These are phyloP conservation scores for Phaeosphaeria sp. DNA, from an alignment of 2,329 filamentous ascomycete genomes.

Conservation along the genomic window DNA sequence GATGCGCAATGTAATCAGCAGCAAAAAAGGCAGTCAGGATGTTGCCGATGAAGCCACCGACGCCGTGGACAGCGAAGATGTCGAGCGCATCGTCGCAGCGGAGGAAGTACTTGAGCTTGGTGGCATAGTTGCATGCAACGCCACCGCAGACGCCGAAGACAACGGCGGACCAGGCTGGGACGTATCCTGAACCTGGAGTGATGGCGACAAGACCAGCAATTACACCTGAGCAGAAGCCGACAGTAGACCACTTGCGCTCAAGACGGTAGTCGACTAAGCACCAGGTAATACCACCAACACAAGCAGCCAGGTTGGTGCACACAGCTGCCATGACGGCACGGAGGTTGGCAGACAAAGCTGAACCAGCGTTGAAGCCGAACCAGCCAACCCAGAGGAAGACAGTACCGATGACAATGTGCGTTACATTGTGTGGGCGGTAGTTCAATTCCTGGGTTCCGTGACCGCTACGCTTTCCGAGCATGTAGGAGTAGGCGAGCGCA, in stretches of 20 bases:
- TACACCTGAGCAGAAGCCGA: constrained; percentile 91
- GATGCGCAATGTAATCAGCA: constrained; percentile 80
- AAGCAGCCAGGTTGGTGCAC: constrained; percentile 85
- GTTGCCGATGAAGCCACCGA: constrained; percentile 65
- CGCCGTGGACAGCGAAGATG: constrained; percentile 68
- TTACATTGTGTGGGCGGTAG: constrained; percentile 91
- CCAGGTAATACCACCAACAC: constrained; percentile 86
- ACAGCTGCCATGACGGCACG: constrained; percentile 86
- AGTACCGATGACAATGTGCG: constrained; percentile 88
- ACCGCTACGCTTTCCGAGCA: constrained; percentile 84
- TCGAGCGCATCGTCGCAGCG: constrained; percentile 84
- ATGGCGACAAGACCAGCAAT: constrained; percentile 88
- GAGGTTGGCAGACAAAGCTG: constrained; percentile 79
- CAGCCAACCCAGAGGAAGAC: constrained; percentile 95
- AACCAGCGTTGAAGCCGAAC: constrained; percentile 94
- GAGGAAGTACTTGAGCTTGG: constrained; percentile 86
- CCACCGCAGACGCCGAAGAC: constrained; percentile 80
- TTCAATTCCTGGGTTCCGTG: constrained; percentile 89
- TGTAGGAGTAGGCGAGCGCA: constrained; percentile 87
- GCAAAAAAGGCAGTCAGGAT: constrained; percentile 76
- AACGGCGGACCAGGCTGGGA: constrained; percentile 83
- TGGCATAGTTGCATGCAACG: constrained; percentile 83
- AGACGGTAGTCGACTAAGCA: constrained; percentile 87
- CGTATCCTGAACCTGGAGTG: constrained; percentile 85
- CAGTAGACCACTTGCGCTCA: constrained; percentile 89